Evolutionary conservation across 192 early-diverging fungal genomes (phyloP), one percentile per base, ranked within the genome.

Genomic region (Phycomyces nitens): DNA sequence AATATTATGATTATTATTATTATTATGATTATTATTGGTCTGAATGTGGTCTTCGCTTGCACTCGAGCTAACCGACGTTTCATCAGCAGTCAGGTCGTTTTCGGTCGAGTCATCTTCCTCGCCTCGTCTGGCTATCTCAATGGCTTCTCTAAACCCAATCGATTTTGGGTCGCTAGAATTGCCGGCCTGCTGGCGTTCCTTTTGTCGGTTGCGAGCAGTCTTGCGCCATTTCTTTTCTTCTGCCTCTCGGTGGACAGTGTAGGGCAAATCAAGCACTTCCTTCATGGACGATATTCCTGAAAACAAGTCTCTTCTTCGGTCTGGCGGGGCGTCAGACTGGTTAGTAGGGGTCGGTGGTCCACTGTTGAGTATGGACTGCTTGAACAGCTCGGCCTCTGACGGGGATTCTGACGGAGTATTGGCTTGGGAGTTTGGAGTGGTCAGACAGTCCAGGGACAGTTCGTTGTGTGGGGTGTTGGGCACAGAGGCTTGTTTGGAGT

Each of bases 181-280:
- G 5, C 56, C 38, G 9, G 56, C 29, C 21, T 21, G 27, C 14
- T 59, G 22, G 14, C 57, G 22, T 22, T 43, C 15, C 21, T 41
- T 10, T 40, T 14, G 41, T 21, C 26, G 1, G 11, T 21, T 29
- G 6, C 18, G 43, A 20, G 52, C 15, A 40, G 26, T 51, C 21
- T 60, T 62, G 57, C 60, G 50, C 18, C 66, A 71, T 12, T 72
- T 41, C 0, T 51, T 67, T 41, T 89, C 84, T 68, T 89, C 84
- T 40, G 82, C 86, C 76, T 88, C 82, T 16, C 89, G 81, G 58
- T 87, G 88, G 44, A 91, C 84, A 23, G 89, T 84, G 57, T 84
- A 89, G 8, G 86, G 83, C 52, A 91, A 71, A 64, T 89, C 86
- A 72, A 88, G 88, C n/a, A 85, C 84, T 56, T 89, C 78, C 70